These are phyloP conservation scores for Ceratocystis smalleyi DNA, from an alignment of 2,329 filamentous ascomycete genomes.

Conservation along the genomic window DNA sequence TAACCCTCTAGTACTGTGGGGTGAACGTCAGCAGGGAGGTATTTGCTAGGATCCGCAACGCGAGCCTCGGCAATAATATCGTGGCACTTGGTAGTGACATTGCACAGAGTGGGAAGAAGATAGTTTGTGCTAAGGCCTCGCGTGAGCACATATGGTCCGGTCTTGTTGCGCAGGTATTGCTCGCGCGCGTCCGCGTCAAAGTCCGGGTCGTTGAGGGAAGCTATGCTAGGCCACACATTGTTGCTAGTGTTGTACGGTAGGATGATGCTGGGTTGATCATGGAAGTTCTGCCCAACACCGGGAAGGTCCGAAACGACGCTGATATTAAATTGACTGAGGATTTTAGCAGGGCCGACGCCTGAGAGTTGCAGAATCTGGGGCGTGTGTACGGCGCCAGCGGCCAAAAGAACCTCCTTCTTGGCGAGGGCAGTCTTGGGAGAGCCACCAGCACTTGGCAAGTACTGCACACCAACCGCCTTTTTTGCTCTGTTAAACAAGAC, in stretches of 20 bases:
- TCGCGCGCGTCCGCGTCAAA: conserved; percentile 24
- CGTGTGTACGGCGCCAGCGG: conserved; percentile 28
- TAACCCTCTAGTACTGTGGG: conserved; percentile 27
- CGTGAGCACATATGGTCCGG: conserved; percentile 23
- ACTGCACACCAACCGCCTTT: conserved; percentile 43
- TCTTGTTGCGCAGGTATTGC: conserved; percentile 22
- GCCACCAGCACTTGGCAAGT: conserved; percentile 27
- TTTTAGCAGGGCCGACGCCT: conserved; percentile 29
- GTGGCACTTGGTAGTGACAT: conserved; percentile 23
- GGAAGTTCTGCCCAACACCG: conserved; percentile 34
- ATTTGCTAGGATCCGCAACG: conserved; percentile 23
- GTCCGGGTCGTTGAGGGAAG: conserved; percentile 20
- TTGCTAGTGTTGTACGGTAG: conserved; percentile 20
- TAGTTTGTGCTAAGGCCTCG: conserved; percentile 22
- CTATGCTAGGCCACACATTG: conserved; percentile 21
- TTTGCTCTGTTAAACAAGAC: conserved; percentile 38
- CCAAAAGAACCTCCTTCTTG: conserved; percentile 28
- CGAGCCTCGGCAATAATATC: conserved; percentile 21
- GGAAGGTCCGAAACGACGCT: conserved; percentile 29
- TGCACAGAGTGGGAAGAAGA: conserved; percentile 24
- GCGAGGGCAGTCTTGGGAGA: conserved; percentile 11
- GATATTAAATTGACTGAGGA: conserved; percentile 28
- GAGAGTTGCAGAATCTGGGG: conserved; percentile 35
- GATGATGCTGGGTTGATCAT: conserved; percentile 26
- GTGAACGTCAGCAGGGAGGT: conserved; percentile 24